phyloP scores from a whole-genome alignment of 495 filamentous ascomycete genomes.

The Annulohypoxylon moriforme region DNA sequence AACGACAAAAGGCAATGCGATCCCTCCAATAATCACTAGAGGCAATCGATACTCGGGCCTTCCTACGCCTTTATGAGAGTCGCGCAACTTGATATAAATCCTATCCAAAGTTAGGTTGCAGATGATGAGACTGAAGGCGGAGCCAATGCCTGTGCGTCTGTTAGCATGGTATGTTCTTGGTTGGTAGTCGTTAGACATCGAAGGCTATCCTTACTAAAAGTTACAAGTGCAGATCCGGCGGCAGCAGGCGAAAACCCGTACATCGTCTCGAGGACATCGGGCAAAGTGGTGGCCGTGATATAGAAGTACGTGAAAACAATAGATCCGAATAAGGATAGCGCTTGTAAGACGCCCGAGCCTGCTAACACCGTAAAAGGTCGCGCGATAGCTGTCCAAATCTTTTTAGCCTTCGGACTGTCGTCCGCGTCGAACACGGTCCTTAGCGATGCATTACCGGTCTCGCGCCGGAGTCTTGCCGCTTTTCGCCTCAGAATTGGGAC shows the following conservation, averaged over 20 bases:
- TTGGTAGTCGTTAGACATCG: background rate
- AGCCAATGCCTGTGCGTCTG: constrained; percentile 59
- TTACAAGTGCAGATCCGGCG: constrained; percentile 60
- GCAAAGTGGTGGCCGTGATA: constrained; percentile 62
- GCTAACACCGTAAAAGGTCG: constrained; percentile 61
- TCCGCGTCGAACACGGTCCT: constrained; percentile 58
- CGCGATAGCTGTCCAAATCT: constrained; percentile 55
- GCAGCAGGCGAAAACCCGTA: constrained; percentile 61
- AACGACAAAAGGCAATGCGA: constrained; percentile 56
- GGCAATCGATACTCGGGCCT: constrained; percentile 65
- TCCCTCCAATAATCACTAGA: constrained; percentile 56
- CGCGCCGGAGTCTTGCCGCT: constrained; percentile 54
- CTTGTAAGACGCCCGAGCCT: constrained; percentile 61
- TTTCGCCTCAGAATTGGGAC: constrained; percentile 60
- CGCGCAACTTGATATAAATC: constrained; percentile 62
- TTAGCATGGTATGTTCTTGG: constrained; percentile 45
- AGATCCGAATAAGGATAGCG: constrained; percentile 61
- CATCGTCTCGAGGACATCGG: constrained; percentile 59
- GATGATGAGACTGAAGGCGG: constrained; percentile 57
- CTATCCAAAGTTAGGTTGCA: constrained; percentile 61
- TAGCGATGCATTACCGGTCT: constrained; percentile 56
- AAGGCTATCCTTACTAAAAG: constrained; percentile 60
- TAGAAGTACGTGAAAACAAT: constrained; percentile 66
- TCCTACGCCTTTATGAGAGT: constrained; percentile 51
- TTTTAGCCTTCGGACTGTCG: constrained; percentile 31